Base-by-base conservation (phyloP, 139 green algal genomes). In the Raphidocelis subcapitata region DNA sequence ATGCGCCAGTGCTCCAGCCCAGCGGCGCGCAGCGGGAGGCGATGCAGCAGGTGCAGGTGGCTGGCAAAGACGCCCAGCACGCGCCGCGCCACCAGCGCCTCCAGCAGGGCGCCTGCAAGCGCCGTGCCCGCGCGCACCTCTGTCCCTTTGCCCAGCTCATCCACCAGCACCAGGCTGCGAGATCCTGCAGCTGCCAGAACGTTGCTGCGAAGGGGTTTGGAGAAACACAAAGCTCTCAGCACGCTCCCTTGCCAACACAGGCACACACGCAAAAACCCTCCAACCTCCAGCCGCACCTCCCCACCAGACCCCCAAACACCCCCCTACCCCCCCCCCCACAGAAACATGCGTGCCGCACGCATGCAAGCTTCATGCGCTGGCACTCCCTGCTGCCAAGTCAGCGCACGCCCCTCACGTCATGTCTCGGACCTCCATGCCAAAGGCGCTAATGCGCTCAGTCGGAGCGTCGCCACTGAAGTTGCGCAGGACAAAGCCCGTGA, bases 121-220 rank as follows among this genome's bases (percentile, higher is more conserved):
- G 78, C 75, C 3, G 80, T 86, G 12, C 92, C 93, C 28, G 86
- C 81, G 12, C 55, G 52, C 44, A 89, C 89, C 83, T 98, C 93
- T 1, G 94, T 98, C 47, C 94, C 94, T 74, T 97, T 98, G 36
- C 93, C 92, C 67, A 98, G 86, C 87, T 98, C 94, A 65, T 98
- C 94, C 46, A 97, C 49, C 52, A 95, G 82, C 61, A 97, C 89
- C 24, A 97, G 82, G 5, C 75, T 87, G 33, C 75, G 47, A 52
- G 51, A 14, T 1, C 46, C 28, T 20, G 35, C 70, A 46, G 63
- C 60, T 12, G 5, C 35, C 3, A 69, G 2, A 14, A 76, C 59
- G 36, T 28, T 54, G 21, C 70, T 76, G 70, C 41, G 41, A 12
- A 8, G 41, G 41, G 41, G 41, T 49, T 49, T 49, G 41, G 41